phyloP scores from a whole-genome alignment of 2,329 filamentous ascomycete genomes.

The Penicillium sp. region DNA sequence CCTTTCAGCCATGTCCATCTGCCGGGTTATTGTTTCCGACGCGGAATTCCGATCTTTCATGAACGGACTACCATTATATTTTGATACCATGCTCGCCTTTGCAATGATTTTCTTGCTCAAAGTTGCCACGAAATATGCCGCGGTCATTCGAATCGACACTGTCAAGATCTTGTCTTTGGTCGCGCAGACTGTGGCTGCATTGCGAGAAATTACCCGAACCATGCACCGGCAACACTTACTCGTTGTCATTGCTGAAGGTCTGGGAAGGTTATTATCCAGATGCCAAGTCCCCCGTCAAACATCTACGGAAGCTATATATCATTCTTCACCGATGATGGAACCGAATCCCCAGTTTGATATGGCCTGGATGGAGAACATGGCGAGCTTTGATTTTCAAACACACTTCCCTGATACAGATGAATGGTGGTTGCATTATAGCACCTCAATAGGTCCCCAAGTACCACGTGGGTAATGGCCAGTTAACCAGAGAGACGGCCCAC shows the following conservation, averaged over 20 bases:
- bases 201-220: conserved; percentile 22
- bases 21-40: conserved; percentile 36
- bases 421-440: conserved; percentile 22
- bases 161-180: conserved; percentile 25
- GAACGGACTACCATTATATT: conserved; percentile 38
- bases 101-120: conserved; percentile 42
- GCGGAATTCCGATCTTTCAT: conserved; percentile 35
- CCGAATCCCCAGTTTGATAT: conserved; percentile 26
- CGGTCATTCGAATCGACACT: conserved; percentile 27
- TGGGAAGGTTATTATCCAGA: conserved; percentile 25
- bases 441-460: conserved; percentile 2
- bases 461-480: neutral
- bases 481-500: neutral
- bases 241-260: conserved; percentile 26
- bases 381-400: conserved; percentile 32
- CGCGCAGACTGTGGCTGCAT: conserved; percentile 18
- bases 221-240: conserved; percentile 31
- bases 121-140: conserved; percentile 34
- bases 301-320: conserved; percentile 17
- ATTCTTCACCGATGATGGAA: conserved; percentile 23
- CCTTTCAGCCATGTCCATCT: conserved; percentile 35
- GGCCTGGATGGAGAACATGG: conserved; percentile 29
- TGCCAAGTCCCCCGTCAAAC: conserved; percentile 16
- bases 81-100: conserved; percentile 44
- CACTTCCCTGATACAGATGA: conserved; percentile 23